Base-by-base conservation (phyloP, 1,284 basidiomycete species). In the Leccinum proliferum region DNA sequence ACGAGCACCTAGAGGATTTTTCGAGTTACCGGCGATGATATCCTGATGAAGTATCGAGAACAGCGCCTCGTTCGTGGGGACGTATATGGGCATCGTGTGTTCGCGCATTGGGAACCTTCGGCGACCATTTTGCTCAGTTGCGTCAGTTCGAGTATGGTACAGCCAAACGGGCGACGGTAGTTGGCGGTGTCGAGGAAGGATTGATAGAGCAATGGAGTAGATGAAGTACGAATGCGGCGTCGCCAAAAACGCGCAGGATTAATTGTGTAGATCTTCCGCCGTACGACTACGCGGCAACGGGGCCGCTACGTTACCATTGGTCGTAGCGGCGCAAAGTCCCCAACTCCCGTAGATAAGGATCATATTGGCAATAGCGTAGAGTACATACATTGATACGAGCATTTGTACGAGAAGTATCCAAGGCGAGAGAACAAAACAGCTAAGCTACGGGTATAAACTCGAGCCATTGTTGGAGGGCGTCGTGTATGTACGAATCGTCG, bases 11-110 rank as follows among this genome's bases (percentile, higher is more conserved):
- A 0, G 89, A 71, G 2, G 92, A 93, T 71, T 92, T 94, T 70
- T 93, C 92, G 68, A 88, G 63, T 93, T 89, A 63, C 85, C 85
- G 18, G 86, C 87, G 65, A 98, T 92, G 73, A 99, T 93, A 73
- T 95, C 94, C 75, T 98, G 94, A 75, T 98, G 96, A 52, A 98
- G 81, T 77, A 92, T 96, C 7, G 93, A 93, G 73, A 97, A 98
- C 18, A 88, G 83, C 2, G 86, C 83, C 73, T 98, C 96, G 69
- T 92, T 92, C 8, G 82, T 82, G 0, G 96, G 92, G 0, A 90
- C 83, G 68, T 87, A 96, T 64, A 98, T 97, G 0, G 92, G 92
- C 89, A 98, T 95, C 3, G 84, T 84, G 68, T 93, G 83, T 71
- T 97, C 94, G 60, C 82, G 81, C 15, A 85, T 82, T 2, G 84